Evolutionary conservation across 257 asterid genomes (phyloP).

Genomic region (Plantago major): DNA sequence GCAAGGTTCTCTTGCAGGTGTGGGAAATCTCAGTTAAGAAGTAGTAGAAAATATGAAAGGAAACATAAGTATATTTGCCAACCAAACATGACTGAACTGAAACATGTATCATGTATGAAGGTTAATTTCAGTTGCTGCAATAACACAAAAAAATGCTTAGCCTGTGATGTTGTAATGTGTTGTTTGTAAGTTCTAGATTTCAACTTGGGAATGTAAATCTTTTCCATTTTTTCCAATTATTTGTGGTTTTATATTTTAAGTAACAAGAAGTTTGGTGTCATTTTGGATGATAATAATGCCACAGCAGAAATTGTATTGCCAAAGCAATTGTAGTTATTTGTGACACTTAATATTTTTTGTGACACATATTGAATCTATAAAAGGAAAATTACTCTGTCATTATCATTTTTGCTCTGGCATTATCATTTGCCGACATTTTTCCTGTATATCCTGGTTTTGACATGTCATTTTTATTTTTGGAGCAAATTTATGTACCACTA

Average conservation of each 20-base stretch:
- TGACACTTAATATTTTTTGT: too few relatives aligned
- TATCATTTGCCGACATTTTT: too few relatives aligned
- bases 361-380: too few relatives aligned
- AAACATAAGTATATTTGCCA: slow-evolving; percentile 9
- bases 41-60: slow-evolving; percentile 7
- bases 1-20: slow-evolving; percentile 1
- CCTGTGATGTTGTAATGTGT: slow-evolving; percentile 11
- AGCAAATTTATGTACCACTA: too few relatives aligned
- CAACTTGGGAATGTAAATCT: slow-evolving; percentile 22
- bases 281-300: too few relatives aligned
- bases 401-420: too few relatives aligned
- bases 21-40: slow-evolving; percentile 12
- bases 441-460: too few relatives aligned
- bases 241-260: slow-evolving; percentile 4
- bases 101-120: slow-evolving; percentile 13
- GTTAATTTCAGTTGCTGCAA: slow-evolving; percentile 15
- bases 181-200: slow-evolving; percentile 13
- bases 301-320: too few relatives aligned
- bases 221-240: not conserved
- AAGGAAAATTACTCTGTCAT: too few relatives aligned
- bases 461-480: too few relatives aligned
- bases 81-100: slow-evolving; percentile 15
- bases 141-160: slow-evolving; percentile 12
- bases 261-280: not conserved
- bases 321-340: too few relatives aligned